These are phyloP conservation scores for Acidiella bohemica DNA, from an alignment of 495 filamentous ascomycete species.

Conservation along the genomic window DNA sequence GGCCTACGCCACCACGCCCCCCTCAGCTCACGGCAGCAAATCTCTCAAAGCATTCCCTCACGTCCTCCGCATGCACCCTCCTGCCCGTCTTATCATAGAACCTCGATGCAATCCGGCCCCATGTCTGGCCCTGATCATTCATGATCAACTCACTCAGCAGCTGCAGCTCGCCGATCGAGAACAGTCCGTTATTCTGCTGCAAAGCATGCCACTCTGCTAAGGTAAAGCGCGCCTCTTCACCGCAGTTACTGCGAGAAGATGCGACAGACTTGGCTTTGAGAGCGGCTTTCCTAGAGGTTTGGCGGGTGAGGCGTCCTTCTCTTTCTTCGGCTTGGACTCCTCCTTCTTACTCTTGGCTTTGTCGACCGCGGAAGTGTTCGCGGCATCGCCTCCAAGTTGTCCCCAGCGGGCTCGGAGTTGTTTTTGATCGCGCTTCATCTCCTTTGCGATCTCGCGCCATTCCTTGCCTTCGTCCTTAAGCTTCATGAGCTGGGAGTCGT, in stretches of 20 bases:
- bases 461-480: slow-evolving; percentile 14
- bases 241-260: no score
- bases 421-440: slow-evolving; percentile 8
- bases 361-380: slow-evolving; percentile 5
- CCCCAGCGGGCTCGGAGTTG: slow-evolving; percentile 8
- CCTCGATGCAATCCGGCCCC: slow-evolving; percentile 19
- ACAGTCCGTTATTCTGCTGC: slow-evolving; percentile 15
- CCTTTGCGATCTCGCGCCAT: slow-evolving; percentile 14
- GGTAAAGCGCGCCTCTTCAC: slow-evolving; percentile 11
- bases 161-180: slow-evolving; percentile 21
- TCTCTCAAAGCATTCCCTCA: slow-evolving; percentile 24
- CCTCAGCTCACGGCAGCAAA: slow-evolving; percentile 1
- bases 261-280: neutral
- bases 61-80: slow-evolving; percentile 20
- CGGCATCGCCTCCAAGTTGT: slow-evolving; percentile 9
- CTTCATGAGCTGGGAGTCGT: slow-evolving; percentile 16
- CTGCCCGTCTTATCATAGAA: slow-evolving; percentile 27
- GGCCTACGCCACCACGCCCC: neutral
- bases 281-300: neutral
- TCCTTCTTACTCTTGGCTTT: slow-evolving; percentile 10
- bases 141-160: slow-evolving; percentile 20
- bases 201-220: slow-evolving; percentile 11
- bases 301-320: slow-evolving; percentile 8
- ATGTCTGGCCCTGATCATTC: slow-evolving; percentile 18
- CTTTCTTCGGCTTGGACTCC: neutral